These are phyloP conservation scores for Kodamaea laetipori DNA, from an alignment of 805 yeast genomes.

Conservation along the genomic window DNA sequence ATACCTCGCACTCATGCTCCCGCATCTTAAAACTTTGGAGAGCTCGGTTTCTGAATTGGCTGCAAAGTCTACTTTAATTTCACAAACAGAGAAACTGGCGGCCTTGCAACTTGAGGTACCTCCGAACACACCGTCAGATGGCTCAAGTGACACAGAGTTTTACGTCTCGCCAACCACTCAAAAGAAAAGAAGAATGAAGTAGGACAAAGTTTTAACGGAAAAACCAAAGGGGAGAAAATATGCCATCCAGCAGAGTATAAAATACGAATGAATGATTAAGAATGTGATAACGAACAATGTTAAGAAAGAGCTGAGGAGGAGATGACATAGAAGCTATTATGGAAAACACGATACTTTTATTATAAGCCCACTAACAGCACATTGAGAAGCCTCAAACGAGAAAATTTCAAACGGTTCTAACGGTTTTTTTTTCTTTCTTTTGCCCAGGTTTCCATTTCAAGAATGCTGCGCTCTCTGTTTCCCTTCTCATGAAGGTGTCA, in stretches of 20 bases:
- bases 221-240: no score
- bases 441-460: not conserved
- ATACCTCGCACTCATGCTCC: no score
- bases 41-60: not conserved
- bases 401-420: not conserved
- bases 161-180: constrained; percentile 4
- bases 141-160: not conserved
- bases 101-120: not conserved
- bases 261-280: no score
- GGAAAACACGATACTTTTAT: no score
- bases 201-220: no score
- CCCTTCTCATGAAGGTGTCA: not conserved
- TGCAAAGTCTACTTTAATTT: not conserved
- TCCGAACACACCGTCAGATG: not conserved
- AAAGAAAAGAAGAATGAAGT: constrained; percentile 7
- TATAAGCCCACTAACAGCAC: no score
- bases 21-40: no score
- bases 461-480: constrained; percentile 5
- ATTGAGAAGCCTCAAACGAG: not conserved
- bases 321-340: no score
- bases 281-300: no score
- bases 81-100: not conserved
- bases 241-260: no score
- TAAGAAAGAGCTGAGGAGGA: no score
- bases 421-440: not conserved